Conservation (phyloP, 2,329 filamentous ascomycete genomes). For the Raffaelea arxii region DNA sequence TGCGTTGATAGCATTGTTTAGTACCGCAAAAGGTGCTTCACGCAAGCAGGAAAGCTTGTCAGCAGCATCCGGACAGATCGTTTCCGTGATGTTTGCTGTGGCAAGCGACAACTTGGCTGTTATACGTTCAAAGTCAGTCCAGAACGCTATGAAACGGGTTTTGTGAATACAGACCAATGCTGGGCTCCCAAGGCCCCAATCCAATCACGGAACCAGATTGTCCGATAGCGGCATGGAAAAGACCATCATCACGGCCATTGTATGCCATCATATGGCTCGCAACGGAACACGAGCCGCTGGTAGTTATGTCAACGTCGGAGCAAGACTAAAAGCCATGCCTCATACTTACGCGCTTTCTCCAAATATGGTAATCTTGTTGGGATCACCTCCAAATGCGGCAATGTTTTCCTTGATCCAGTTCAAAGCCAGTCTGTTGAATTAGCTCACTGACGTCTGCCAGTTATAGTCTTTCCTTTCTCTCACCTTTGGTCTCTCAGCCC, state of each 20-base stretch:
- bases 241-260: conserved; percentile 38
- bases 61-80: background rate
- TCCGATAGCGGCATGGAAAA: conserved; percentile 43
- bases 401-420: conserved; percentile 41
- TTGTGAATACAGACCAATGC: too few relatives aligned
- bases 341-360: conserved; percentile 46
- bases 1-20: conserved; percentile 5
- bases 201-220: conserved; percentile 24
- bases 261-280: too few relatives aligned
- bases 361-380: conserved; percentile 36
- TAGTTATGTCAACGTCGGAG: too few relatives aligned
- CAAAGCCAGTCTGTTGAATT: conserved; percentile 36
- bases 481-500: conserved; percentile 39
- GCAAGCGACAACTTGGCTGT: conserved; percentile 12
- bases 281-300: too few relatives aligned
- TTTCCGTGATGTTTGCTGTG: conserved; percentile 7
- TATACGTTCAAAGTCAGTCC: too few relatives aligned
- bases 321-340: too few relatives aligned
- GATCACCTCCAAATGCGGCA: conserved; percentile 35
- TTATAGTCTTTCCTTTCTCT: too few relatives aligned
- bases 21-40: conserved; percentile 19
- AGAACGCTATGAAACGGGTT: too few relatives aligned
- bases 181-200: too few relatives aligned
- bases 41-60: conserved; percentile 17
- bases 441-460: too few relatives aligned